Base-by-base conservation (phyloP, 257 asterid genomes). In the Plantago elongata region DNA sequence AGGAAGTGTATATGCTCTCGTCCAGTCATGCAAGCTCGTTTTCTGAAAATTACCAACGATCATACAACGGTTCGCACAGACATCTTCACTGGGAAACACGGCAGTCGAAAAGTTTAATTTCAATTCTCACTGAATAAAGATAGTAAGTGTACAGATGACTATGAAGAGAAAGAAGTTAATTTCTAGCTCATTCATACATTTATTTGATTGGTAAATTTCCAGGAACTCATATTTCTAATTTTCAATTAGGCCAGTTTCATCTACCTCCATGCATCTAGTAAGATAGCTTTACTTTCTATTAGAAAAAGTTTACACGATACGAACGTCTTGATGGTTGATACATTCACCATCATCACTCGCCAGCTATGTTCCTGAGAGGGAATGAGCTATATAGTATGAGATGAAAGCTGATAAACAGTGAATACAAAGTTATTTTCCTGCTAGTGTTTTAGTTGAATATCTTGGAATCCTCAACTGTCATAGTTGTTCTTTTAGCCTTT, bases 261-360 rank as follows among this genome's bases (percentile, higher is more conserved):
- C 61, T 11, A 17, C 30, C 6, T 11, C 40, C 13, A 22, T 4
- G 37, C 11, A 34, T 34, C 40, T 34, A 34, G 40, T 34, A 34
- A 34, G 40, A 34, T 34, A 7, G 40, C 40, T 7, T 37, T 18
- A 52, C 22, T 52, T 51, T 52, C 18, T 30, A 51, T 51, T 18
- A 17, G 34, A 10, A 52, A 5, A 52, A 17, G 56, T 8, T 8
- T 9, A 51, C 49, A 51, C 4, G 56, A 51, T 46, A 48, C 38
- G 40, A 60, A 60, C 30, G 54, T 61, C 14, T 49, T 37, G 22
- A n/a, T 22, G n/a, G 15, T 46, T 17, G 51, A 30, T 13, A 69
- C 29, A 29, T 44, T n/a, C 22, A 45, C 13, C 42, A 13, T 15
- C 29, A 52, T 52, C 13, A 22, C 4, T 15, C 29, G 17, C 17